Conservation (phyloP, 352 stramenopile genomes). For the Pythium vanterpoolii region DNA sequence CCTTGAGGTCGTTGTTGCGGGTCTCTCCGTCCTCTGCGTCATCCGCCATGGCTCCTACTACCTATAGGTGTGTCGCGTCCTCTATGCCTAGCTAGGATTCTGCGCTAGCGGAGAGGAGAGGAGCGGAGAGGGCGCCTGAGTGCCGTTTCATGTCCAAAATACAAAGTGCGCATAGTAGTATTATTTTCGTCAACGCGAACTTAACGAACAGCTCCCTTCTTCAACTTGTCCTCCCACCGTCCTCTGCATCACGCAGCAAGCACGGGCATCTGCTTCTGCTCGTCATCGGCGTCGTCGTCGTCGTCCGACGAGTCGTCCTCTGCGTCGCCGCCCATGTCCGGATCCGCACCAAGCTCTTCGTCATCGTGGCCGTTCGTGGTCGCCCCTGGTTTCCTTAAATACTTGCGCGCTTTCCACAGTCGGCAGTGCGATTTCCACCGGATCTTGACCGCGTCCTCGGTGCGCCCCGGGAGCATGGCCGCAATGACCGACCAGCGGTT, state of each 20-base stretch:
- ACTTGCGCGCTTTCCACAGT: constrained; percentile 78
- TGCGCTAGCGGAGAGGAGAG: not conserved
- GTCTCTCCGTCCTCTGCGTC: constrained; percentile 28
- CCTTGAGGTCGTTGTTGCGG: constrained; percentile 24
- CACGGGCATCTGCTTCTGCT: constrained; percentile 1
- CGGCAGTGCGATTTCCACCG: constrained; percentile 89
- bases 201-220: constrained; percentile 6
- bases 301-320: constrained; percentile 16
- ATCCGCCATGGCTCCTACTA: constrained; percentile 24
- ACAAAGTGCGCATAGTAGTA: constrained; percentile 7
- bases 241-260: constrained; percentile 3
- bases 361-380: not conserved
- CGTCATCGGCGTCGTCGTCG: constrained; percentile 2
- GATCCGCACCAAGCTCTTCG: constrained; percentile 5
- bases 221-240: not conserved
- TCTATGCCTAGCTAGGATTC: no score
- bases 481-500: constrained; percentile 91
- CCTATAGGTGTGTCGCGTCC: not conserved
- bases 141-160: not conserved
- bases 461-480: constrained; percentile 80
- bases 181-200: constrained; percentile 22
- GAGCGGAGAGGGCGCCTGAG: constrained; percentile 4
- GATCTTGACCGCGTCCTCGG: constrained; percentile 92
- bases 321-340: not conserved
- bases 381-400: constrained; percentile 55